Percentiles rank a stretch among this genome's conserved stretches.
Conservation (phyloP, 164 flowering plant genomes). For the Piper betle region DNA sequence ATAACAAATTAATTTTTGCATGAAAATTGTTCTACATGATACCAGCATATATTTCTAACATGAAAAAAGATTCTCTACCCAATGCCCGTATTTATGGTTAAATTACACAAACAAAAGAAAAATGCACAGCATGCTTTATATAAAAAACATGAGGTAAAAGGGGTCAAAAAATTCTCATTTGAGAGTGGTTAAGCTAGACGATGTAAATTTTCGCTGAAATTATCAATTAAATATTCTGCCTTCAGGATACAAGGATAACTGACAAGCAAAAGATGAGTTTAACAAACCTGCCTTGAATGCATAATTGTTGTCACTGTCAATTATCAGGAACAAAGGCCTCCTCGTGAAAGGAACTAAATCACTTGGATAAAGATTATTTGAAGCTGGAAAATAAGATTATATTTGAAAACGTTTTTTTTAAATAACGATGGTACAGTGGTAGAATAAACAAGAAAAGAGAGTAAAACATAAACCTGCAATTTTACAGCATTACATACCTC, state of each 20-base stretch:
- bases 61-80: too few species aligned
- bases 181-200: constrained; percentile 60
- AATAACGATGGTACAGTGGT: too few species aligned
- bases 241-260: constrained; percentile 1
- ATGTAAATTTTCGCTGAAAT: background rate
- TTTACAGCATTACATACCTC: constrained; percentile 26
- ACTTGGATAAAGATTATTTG: constrained; percentile 63
- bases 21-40: constrained; percentile 59
- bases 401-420: too few species aligned
- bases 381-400: constrained; percentile 34
- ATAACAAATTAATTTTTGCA: constrained; percentile 82
- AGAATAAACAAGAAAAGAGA: background rate
- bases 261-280: constrained; percentile 29
- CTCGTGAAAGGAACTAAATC: constrained; percentile 93
- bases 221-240: too few species aligned
- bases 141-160: too few species aligned
- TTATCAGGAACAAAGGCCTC: constrained; percentile 74
- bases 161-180: too few species aligned
- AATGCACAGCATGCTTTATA: too few species aligned
- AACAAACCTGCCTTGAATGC: constrained; percentile 99
- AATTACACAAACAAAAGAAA: too few species aligned
- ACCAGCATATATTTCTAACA: too few species aligned
- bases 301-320: constrained; percentile 93
- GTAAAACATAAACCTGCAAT: background rate
- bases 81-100: too few species aligned